These are phyloP conservation scores for Amesomyces nigricolor DNA, from an alignment of 2,329 filamentous ascomycete species.

Conservation along the genomic window DNA sequence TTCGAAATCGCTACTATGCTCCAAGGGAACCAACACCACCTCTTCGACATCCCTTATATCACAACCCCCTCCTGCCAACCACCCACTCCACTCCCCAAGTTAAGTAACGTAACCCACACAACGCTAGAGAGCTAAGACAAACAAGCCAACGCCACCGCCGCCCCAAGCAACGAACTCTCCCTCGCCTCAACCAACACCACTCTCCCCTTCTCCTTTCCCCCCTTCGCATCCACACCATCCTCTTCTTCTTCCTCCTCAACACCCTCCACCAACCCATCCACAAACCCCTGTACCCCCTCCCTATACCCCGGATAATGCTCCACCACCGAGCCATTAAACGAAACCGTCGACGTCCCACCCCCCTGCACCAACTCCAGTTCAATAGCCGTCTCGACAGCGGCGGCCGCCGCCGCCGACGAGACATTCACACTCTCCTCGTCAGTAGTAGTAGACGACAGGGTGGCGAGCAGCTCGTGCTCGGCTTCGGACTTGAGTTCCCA, in stretches of 20 bases:
- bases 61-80: too few species aligned
- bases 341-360: constrained; percentile 48
- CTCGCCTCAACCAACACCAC: constrained; percentile 63
- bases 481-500: constrained; percentile 50
- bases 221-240: too few species aligned
- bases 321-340: constrained; percentile 74
- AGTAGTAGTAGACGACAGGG: background rate
- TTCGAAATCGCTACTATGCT: too few species aligned
- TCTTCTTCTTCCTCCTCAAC: constrained; percentile 24
- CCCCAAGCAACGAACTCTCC: constrained; percentile 70
- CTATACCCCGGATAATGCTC: constrained; percentile 70
- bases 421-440: too few species aligned
- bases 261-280: constrained; percentile 51
- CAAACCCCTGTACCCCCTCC: constrained; percentile 53
- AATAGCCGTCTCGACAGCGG: constrained; percentile 44
- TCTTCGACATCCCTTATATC: too few species aligned
- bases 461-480: constrained; percentile 42
- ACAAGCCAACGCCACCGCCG: constrained; percentile 62
- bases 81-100: too few species aligned
- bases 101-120: too few species aligned
- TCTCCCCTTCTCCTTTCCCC: constrained; percentile 27
- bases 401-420: constrained; percentile 3
- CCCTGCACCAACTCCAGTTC: constrained; percentile 33
- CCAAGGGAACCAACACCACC: too few species aligned
- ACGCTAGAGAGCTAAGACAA: constrained; percentile 16